phyloP scores from a whole-genome alignment of 768 basidiomycete species.

The Mycena latifolia region DNA sequence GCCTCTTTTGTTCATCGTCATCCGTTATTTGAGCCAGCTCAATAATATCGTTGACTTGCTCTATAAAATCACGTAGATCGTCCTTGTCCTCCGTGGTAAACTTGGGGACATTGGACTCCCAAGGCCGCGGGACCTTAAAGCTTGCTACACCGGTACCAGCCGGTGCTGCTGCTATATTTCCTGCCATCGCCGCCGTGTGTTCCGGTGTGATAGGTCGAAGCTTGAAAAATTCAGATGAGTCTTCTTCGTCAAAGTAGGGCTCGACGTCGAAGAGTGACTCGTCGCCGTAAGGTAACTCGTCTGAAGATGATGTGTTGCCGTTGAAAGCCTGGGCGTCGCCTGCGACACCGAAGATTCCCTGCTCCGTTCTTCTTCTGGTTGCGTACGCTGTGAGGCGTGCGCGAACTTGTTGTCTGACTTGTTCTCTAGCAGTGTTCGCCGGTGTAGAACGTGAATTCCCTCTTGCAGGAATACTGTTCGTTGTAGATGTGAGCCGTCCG shows the following conservation, averaged over 20 bases:
- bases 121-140: no score
- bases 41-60: no score
- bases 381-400: conserved; percentile 2
- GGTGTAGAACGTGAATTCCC: conserved; percentile 4
- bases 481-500: neutral
- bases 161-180: neutral
- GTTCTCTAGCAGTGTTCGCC: neutral
- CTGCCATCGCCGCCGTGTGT: no score
- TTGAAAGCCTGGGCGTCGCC: conserved; percentile 9
- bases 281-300: conserved; percentile 3
- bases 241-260: no score
- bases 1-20: no score
- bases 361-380: conserved; percentile 6
- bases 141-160: no score
- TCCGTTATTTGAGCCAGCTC: no score
- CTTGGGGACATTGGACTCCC: no score
- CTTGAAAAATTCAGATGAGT: no score
- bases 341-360: neutral
- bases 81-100: no score
- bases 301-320: neutral
- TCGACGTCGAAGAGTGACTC: conserved; percentile 11
- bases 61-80: no score
- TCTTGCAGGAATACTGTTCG: conserved; percentile 11
- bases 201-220: conserved; percentile 20
- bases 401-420: conserved; percentile 6